These are phyloP conservation scores for Mikania micrantha DNA, from an alignment of 129 eudicot genomes.

Conservation along the genomic window DNA sequence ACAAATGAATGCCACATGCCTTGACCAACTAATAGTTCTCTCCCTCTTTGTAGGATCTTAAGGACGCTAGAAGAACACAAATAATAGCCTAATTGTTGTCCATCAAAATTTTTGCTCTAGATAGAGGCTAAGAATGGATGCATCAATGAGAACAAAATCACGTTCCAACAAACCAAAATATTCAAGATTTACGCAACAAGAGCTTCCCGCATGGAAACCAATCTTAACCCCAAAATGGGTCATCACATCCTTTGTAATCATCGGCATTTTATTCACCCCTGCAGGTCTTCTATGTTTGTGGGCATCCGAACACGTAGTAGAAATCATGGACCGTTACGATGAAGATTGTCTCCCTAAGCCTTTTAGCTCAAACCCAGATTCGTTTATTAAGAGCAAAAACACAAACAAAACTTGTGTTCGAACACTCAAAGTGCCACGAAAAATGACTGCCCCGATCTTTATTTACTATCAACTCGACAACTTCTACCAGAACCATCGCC, in stretches of 20 bases:
- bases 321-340: constrained; percentile 68
- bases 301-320: constrained; percentile 71
- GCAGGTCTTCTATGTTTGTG: constrained; percentile 61
- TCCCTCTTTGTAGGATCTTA: constrained; percentile 24
- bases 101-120: background rate
- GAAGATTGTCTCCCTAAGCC: constrained; percentile 41
- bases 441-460: constrained; percentile 66
- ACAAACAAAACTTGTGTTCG: constrained; percentile 55
- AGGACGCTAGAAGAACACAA: background rate
- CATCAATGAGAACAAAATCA: constrained; percentile 10
- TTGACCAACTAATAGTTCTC: constrained; percentile 1
- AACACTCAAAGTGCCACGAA: constrained; percentile 58
- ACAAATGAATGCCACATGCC: background rate
- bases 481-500: constrained; percentile 84
- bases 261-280: constrained; percentile 65
- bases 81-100: background rate
- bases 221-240: constrained; percentile 76
- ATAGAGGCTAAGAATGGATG: constrained; percentile 14
- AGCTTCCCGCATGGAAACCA: constrained; percentile 91
- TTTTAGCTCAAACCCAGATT: constrained; percentile 9
- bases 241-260: constrained; percentile 35
- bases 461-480: constrained; percentile 79
- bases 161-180: constrained; percentile 25
- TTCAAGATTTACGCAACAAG: constrained; percentile 91
- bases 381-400: constrained; percentile 35